Percentiles rank a stretch among this genome's conserved stretches.
These are phyloP conservation scores for Penicillium sumatraense DNA, from an alignment of 2,329 filamentous ascomycete genomes.

Conservation along the genomic window DNA sequence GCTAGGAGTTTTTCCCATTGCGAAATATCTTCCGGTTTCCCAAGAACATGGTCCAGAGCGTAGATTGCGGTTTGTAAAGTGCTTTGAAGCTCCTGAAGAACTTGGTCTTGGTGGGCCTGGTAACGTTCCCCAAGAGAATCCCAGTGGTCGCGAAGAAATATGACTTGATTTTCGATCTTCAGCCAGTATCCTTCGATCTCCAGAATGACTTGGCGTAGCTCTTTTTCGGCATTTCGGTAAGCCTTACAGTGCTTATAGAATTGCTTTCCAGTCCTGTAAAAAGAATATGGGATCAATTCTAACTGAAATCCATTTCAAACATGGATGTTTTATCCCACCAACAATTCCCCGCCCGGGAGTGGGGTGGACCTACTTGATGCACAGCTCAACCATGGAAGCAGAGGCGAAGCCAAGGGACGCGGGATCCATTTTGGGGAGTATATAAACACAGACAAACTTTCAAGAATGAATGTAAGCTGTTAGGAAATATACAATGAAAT, in stretches of 20 bases:
- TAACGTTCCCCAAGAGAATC: neutral
- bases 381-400: neutral
- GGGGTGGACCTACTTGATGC: constrained; percentile 2
- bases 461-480: neutral
- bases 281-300: too few species aligned
- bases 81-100: neutral
- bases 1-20: neutral
- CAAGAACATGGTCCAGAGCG: neutral
- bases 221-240: neutral
- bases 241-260: neutral
- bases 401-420: neutral
- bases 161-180: neutral
- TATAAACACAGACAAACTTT: neutral
- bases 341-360: neutral
- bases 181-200: constrained; percentile 1
- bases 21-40: neutral
- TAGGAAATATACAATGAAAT: neutral
- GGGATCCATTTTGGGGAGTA: neutral
- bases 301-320: too few species aligned
- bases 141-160: neutral
- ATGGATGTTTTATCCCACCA: neutral
- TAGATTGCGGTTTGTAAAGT: neutral
- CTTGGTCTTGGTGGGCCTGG: neutral
- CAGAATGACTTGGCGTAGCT: neutral
- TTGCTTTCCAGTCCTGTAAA: neutral